phyloP scores from a whole-genome alignment of 2,329 filamentous ascomycete species.

The Fusarium setosum region DNA sequence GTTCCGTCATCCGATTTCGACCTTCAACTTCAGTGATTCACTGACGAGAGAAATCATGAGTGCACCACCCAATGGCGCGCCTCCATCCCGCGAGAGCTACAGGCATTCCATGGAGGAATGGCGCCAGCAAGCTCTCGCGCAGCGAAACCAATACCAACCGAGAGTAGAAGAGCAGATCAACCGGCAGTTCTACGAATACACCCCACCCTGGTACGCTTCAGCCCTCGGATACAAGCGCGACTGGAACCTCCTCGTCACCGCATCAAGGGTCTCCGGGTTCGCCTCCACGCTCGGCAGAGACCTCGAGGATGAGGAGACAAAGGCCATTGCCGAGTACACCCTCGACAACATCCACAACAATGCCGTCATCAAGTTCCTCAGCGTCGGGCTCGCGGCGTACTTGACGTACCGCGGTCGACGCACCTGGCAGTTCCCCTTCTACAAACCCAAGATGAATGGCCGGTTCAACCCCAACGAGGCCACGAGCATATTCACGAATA shows the following conservation, averaged over 20 bases:
- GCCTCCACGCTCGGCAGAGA: slow-evolving; percentile 45
- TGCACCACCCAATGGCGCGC: slow-evolving; percentile 25
- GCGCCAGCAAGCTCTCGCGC: slow-evolving; percentile 42
- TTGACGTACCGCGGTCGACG: slow-evolving; percentile 43
- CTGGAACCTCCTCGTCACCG: slow-evolving; percentile 44
- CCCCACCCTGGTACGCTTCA: slow-evolving; percentile 47
- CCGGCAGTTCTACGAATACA: slow-evolving; percentile 47
- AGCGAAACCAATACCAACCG: slow-evolving; percentile 45
- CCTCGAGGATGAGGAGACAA: slow-evolving; percentile 51
- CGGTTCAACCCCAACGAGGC: slow-evolving; percentile 43
- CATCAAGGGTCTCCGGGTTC: slow-evolving; percentile 43
- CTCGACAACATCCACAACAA: slow-evolving; percentile 47
- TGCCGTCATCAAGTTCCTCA: slow-evolving; percentile 44
- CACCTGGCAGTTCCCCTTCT: slow-evolving; percentile 45
- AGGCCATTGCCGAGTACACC: slow-evolving; percentile 49
- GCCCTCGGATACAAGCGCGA: slow-evolving; percentile 43
- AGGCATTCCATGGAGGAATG: slow-evolving; percentile 46
- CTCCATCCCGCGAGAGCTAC: slow-evolving; percentile 39
- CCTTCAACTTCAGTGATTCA: background rate
- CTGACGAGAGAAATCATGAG: slow-evolving; percentile 27
- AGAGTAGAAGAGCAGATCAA: slow-evolving; percentile 47
- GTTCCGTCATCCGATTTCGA: slow-evolving; percentile 31
- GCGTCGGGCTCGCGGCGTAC: slow-evolving; percentile 39
- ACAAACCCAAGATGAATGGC: slow-evolving; percentile 41
- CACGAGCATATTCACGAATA: slow-evolving; percentile 41